These are phyloP conservation scores for Leccinum broughii DNA, from an alignment of 768 basidiomycete genomes.

Conservation along the genomic window DNA sequence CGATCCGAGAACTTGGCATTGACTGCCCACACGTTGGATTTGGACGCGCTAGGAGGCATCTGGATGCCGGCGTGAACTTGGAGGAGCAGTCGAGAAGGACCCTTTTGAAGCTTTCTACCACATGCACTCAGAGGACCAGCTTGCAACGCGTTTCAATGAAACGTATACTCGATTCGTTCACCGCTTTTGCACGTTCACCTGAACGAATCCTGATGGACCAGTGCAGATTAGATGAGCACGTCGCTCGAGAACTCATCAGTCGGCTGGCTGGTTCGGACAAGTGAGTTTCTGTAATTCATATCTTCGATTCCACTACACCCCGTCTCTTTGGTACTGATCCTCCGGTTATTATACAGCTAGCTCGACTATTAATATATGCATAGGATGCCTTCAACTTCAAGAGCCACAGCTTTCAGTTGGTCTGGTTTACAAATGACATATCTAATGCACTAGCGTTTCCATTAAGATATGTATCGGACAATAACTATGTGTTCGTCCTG, in stretches of 20 bases:
- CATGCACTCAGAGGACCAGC: constrained; percentile 4
- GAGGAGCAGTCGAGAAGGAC: constrained; percentile 29
- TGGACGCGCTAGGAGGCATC: constrained; percentile 26
- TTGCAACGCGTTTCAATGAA: constrained; percentile 13
- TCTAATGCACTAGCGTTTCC: not conserved
- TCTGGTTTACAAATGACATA: not conserved
- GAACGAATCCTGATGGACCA: constrained; percentile 19
- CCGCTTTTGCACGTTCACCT: constrained; percentile 11
- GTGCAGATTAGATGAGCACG: constrained; percentile 22
- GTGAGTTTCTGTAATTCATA: not conserved
- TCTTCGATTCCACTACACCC: not conserved
- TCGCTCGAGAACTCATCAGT: constrained; percentile 19
- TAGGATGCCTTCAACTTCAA: not conserved
- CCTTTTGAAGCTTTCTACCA: constrained; percentile 21
- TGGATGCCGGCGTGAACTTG: constrained; percentile 19
- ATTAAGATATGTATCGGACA: not conserved
- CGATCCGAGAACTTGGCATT: constrained; percentile 17
- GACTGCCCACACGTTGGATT: constrained; percentile 34
- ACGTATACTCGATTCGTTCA: constrained; percentile 5
- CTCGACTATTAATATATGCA: not conserved
- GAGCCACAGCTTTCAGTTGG: no score
- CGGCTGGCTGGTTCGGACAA: constrained; percentile 11
- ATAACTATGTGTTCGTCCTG: not conserved
- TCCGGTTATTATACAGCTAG: not conserved
- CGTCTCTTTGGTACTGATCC: not conserved